Percentiles rank a stretch among this genome's conserved stretches.
Conservation (phyloP, 2,329 filamentous ascomycete species). For the Daldinia sp. region DNA sequence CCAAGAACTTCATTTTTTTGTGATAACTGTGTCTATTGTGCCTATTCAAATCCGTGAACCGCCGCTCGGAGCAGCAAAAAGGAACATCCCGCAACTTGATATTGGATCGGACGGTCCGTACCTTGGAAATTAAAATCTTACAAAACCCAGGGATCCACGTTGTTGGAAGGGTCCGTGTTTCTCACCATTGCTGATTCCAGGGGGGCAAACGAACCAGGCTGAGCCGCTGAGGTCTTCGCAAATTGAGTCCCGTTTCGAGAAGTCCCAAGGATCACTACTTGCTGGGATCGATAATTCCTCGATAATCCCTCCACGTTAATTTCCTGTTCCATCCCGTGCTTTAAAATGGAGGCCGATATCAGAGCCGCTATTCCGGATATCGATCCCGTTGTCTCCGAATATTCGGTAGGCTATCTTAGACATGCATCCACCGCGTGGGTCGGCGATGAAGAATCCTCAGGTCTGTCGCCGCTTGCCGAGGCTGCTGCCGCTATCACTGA, state of each 20-base stretch:
- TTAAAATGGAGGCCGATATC: constrained; percentile 86
- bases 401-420: constrained; percentile 92
- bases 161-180: constrained; percentile 24
- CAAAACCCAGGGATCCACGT: constrained; percentile 31
- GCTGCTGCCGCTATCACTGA: constrained; percentile 88
- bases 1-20: constrained; percentile 3
- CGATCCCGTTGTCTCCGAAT: constrained; percentile 89
- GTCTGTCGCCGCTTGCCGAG: constrained; percentile 82
- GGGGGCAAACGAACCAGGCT: constrained; percentile 19
- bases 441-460: constrained; percentile 77
- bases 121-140: constrained; percentile 40
- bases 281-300: constrained; percentile 6
- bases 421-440: constrained; percentile 90
- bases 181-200: constrained; percentile 19
- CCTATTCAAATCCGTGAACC: constrained; percentile 14
- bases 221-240: constrained; percentile 22
- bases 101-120: constrained; percentile 21
- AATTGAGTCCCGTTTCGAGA: constrained; percentile 35
- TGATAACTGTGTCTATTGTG: neutral
- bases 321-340: constrained; percentile 11
- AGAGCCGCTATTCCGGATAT: constrained; percentile 86
- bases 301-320: constrained; percentile 27
- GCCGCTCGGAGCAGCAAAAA: constrained; percentile 26
- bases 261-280: neutral
- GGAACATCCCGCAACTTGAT: constrained; percentile 10